Evolutionary conservation across 2,329 filamentous ascomycete species (phyloP), one percentile per base, ranked within the genome.

Genomic region (Aurifilum marmelostoma): DNA sequence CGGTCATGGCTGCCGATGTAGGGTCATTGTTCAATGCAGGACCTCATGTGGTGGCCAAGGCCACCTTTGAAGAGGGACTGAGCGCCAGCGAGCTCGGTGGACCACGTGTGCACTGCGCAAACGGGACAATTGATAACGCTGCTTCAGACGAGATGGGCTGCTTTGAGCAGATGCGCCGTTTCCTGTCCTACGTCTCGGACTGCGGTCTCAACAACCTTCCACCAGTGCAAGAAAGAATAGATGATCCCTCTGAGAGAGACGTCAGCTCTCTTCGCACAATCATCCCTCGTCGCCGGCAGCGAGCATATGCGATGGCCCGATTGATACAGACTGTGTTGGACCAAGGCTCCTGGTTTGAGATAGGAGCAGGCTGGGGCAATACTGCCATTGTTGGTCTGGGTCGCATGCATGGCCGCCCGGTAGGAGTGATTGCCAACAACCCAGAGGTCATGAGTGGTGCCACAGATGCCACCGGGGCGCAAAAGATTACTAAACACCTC

Each of bases 101-200:
- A 0, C 87, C 88, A 0, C 78, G 78, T 27, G 84, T 90, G 76
- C 88, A 91, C 74, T 89, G 87, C 73, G 86, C 85, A 0, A 91
- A 91, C 69, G 88, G 88, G 0, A 91, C 88, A 0, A 89, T 90
- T 63, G 88, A 91, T 70, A 91, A 90, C 66, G 79, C 89, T 2
- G 88, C 88, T 0, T 80, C 82, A 4, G 84, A 88, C 69, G 88
- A 91, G 75, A 80, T 80, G n/a, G 87, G 84, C 52, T 89, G 87
- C 71, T 90, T 89, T 69, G 83, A 86, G 72, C 88, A 91, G 75
- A 75, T 91, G 4, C 80, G 86, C 1, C 85, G 81, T 0, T 83
- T 90, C 0, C 74, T 90, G 27, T 78, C 81, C 32, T 90, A 86
- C 71, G 77, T 90, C 1, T 88, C 88, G 1, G 85, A 88, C 71